These are phyloP conservation scores for Silene coronaria DNA, from an alignment of 179 eudicot species.

Conservation along the genomic window DNA sequence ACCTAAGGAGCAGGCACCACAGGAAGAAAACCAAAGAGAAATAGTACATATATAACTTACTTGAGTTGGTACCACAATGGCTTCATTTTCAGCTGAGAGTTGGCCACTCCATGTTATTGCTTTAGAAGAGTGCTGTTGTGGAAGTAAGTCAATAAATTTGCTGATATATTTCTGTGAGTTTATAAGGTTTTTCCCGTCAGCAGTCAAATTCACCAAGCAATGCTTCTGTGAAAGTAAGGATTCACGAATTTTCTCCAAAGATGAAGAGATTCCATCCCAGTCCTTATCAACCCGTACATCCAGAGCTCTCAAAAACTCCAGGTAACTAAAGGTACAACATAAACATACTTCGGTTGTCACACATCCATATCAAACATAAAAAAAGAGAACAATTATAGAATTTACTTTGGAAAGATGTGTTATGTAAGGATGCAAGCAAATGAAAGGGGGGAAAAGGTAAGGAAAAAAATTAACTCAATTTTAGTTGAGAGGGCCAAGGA, in stretches of 20 bases:
- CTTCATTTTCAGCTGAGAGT: constrained; percentile 70
- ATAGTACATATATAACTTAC: constrained; percentile 31
- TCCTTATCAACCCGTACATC: constrained; percentile 74
- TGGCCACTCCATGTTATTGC: constrained; percentile 57
- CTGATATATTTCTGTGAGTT: constrained; percentile 59
- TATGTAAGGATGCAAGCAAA: neutral
- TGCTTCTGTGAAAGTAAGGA: constrained; percentile 61
- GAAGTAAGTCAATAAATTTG: constrained; percentile 81
- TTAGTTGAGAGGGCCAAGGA: neutral
- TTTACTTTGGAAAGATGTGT: neutral
- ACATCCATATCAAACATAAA: constrained; percentile 1
- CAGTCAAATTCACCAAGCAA: constrained; percentile 81
- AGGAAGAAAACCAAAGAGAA: neutral
- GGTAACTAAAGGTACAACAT: constrained; percentile 51
- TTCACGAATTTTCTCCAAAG: constrained; percentile 88
- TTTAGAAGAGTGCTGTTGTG: constrained; percentile 39
- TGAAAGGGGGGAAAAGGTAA: neutral
- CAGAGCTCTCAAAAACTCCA: constrained; percentile 62
- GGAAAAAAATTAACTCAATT: neutral
- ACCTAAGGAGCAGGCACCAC: constrained; percentile 2
- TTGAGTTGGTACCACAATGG: constrained; percentile 91
- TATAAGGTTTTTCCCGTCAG: constrained; percentile 71
- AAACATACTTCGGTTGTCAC: constrained; percentile 4
- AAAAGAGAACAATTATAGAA: neutral
- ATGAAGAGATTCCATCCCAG: constrained; percentile 70